phyloP scores from a whole-genome alignment of 2,329 filamentous ascomycete genomes.

The Aspergillus proliferans region DNA sequence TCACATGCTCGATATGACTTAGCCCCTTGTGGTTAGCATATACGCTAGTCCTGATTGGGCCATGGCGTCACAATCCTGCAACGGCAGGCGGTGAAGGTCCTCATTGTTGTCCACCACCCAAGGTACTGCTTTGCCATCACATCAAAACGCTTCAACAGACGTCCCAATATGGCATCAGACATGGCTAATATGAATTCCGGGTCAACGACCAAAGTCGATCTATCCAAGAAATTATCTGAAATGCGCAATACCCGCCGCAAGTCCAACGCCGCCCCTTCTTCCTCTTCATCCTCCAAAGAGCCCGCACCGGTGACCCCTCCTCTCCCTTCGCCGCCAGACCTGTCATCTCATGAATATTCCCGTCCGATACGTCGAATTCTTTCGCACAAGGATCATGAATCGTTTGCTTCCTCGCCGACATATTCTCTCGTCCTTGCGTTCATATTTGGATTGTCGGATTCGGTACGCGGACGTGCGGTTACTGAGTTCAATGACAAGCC shows the following conservation, averaged over 20 bases:
- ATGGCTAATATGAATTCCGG: constrained; percentile 2
- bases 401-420: constrained; percentile 72
- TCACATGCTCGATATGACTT: constrained; percentile 4
- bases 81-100: neutral
- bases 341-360: constrained; percentile 55
- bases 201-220: constrained; percentile 23
- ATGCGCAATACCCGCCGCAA: constrained; percentile 31
- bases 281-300: constrained; percentile 21
- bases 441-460: constrained; percentile 78
- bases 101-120: neutral
- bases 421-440: constrained; percentile 74
- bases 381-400: constrained; percentile 68
- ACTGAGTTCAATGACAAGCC: constrained; percentile 21
- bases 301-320: constrained; percentile 70
- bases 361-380: constrained; percentile 73
- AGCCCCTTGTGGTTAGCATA: neutral
- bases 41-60: constrained; percentile 4
- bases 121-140: neutral
- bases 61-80: neutral
- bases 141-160: constrained; percentile 5
- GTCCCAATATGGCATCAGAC: neutral
- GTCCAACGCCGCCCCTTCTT: constrained; percentile 11
- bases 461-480: constrained; percentile 52
- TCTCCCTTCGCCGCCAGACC: constrained; percentile 62
- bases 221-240: constrained; percentile 36